A percentile compares a stretch with the other conserved stretches of the same genome.
Evolutionary conservation across 306 rosid species (phyloP).

Genomic region (Lotus japonicus): DNA sequence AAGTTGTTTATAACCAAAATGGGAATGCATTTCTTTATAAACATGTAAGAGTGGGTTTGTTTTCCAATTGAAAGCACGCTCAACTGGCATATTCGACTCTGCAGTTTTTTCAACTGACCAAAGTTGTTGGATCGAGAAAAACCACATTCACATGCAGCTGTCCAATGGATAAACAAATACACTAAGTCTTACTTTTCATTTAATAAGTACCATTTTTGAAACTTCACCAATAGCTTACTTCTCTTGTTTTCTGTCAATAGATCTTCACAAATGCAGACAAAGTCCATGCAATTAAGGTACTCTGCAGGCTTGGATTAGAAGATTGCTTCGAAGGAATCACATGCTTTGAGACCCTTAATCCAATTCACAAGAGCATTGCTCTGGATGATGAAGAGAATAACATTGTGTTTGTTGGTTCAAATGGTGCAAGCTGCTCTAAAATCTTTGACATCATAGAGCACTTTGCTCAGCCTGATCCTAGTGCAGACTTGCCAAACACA

Average conservation of each 20-base stretch:
- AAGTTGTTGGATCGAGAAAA: no score
- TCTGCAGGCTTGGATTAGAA: constrained; percentile 80
- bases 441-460: constrained; percentile 76
- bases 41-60: no score
- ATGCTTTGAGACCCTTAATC: constrained; percentile 94
- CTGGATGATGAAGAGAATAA: constrained; percentile 71
- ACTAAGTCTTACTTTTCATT: neutral
- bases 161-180: no score
- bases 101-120: no score
- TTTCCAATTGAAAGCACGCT: no score
- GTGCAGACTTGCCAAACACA: constrained; percentile 54
- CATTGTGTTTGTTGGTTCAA: constrained; percentile 51
- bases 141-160: no score
- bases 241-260: constrained; percentile 22
- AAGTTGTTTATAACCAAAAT: constrained; percentile 17
- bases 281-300: constrained; percentile 68
- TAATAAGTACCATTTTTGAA: no score
- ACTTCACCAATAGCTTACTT: no score
- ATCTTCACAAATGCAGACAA: constrained; percentile 93
- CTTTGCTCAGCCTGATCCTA: constrained; percentile 51
- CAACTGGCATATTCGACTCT: no score
- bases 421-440: constrained; percentile 21
- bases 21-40: no score
- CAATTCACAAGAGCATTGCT: constrained; percentile 40
- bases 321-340: constrained; percentile 89